Evolutionary conservation across 768 basidiomycete genomes (phyloP), one percentile per base, ranked within the genome.

Genomic region (Leccinellum luteum): DNA sequence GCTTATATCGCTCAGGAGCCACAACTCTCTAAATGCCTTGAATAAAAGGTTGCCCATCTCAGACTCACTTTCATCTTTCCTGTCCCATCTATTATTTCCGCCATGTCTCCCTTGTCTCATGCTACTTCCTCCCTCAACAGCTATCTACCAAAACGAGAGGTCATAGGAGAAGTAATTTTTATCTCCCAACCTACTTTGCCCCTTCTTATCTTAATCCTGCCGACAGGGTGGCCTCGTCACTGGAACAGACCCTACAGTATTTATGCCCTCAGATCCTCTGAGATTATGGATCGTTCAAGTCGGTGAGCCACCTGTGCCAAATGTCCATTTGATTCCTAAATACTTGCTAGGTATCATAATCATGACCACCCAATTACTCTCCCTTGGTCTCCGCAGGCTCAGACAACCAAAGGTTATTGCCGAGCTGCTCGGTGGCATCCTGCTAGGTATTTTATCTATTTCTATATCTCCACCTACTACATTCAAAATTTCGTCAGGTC

Each of bases 361-460:
- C 49, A 73, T 80, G 47, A 90, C 86, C 52, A 87, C 90, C 3
- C 90, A 89, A 66, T 60, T 90, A n/a, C 81, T 94, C 15, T 82
- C 85, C 1, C 79, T 92, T 21, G 77, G 71, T 3, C 78, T 98
- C 35, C 77, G 82, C n/a, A 89, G 81, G 69, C 74, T 96, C 41
- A 81, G 82, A 25, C 96, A 98, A 64, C 96, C 96, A 6, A 87
- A 83, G 66, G 90, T 92, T 47, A 91, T 91, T 27, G 86, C 89
- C 8, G 90, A 92, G 59, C 84, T 96, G 27, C 74, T 97, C 34
- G 94, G 90, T 5, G 95, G 96, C 8, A 94, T 98, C 61, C 64
- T 98, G 19, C 80, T 96, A 14, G 90, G 90, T 78, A 73, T 68
- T 65, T 62, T 17, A 21, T 34, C 19, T 4, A 85, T 85, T 74